phyloP scores from a whole-genome alignment of 106 monocot genomes.

The Dendrobium chrysotoxum region DNA sequence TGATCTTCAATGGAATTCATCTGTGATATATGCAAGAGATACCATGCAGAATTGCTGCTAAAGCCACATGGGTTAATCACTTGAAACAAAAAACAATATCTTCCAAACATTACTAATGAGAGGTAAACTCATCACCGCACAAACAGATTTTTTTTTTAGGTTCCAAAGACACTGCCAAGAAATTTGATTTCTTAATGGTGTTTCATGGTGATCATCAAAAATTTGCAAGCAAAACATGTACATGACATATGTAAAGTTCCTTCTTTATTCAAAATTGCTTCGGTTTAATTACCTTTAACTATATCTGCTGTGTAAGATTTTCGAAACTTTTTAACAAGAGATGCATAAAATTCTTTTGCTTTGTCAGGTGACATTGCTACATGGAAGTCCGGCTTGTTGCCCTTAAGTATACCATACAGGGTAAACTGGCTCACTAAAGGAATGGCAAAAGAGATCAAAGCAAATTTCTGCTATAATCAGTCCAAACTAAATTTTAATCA shows the following conservation, averaged over 20 bases:
- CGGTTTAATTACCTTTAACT: slow-evolving; percentile 58
- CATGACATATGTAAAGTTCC: neutral
- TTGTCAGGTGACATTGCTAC: slow-evolving; percentile 81
- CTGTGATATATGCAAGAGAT: neutral
- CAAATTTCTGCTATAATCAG: neutral
- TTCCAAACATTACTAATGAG: too few relatives aligned
- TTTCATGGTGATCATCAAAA: neutral
- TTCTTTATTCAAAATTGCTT: neutral
- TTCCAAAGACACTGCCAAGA: neutral
- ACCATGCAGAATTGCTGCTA: neutral
- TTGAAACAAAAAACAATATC: neutral
- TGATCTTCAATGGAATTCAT: neutral
- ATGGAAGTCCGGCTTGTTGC: slow-evolving; percentile 98
- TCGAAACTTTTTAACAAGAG: slow-evolving; percentile 69
- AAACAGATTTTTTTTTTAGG: neutral
- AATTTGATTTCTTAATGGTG: neutral
- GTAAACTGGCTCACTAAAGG: slow-evolving; percentile 89
- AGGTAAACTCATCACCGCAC: neutral
- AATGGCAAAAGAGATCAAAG: slow-evolving; percentile 8
- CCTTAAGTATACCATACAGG: slow-evolving; percentile 82
- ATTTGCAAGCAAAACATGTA: neutral
- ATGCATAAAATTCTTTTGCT: slow-evolving; percentile 76
- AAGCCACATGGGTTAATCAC: neutral
- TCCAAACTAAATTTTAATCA: neutral
- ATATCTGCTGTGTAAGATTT: slow-evolving; percentile 50